Evolutionary conservation across 495 filamentous ascomycete species (phyloP), one percentile per base, ranked within the genome.

Genomic region (Margaritispora aquatica): DNA sequence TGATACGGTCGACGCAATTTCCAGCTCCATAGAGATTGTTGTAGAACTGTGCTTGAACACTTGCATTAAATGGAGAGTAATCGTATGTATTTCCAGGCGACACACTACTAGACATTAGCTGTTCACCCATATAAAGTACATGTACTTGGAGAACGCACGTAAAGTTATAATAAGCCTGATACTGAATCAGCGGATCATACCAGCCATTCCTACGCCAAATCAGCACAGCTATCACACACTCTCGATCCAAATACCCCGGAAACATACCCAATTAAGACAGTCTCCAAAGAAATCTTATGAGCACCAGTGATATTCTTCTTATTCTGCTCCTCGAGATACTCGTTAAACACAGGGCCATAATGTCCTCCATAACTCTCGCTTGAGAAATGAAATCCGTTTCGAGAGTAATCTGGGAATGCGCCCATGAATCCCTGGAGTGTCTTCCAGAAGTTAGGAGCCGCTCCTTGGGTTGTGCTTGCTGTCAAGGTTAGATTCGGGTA

Each of bases 251-350:
- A 34, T 34, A 15, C 7, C 66, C 44, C 69, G 68, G 0, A 66
- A 20, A 44, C 60, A 48, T 51, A 58, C 62, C 63, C 73, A 31
- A 87, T 85, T 55, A 82, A 61, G 5, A 87, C 75, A 9, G 77
- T 77, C 62, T 81, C 71, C 20, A 87, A 73, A 2, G 78, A 58
- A 57, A 86, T 85, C 26, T 75, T 63, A 48, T 75, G 74, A 2
- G 80, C 73, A 13, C 77, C 78, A 2, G 69, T 62, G 11, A 79
- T 60, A 63, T 74, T 62, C 74, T 83, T 70, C 61, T 73, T 73
- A 57, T 90, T 90, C 66, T 89, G 85, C 56, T 80, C 68, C 58
- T 87, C 80, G 64, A 89, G 81, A 64, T 83, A 89, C 17, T 80
- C 74, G 34, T 81, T 78, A 61, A 85, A 88, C 1, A 82, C 73